Conservation (phyloP, 1,284 basidiomycete species). For the Rhodotorula sp. region DNA sequence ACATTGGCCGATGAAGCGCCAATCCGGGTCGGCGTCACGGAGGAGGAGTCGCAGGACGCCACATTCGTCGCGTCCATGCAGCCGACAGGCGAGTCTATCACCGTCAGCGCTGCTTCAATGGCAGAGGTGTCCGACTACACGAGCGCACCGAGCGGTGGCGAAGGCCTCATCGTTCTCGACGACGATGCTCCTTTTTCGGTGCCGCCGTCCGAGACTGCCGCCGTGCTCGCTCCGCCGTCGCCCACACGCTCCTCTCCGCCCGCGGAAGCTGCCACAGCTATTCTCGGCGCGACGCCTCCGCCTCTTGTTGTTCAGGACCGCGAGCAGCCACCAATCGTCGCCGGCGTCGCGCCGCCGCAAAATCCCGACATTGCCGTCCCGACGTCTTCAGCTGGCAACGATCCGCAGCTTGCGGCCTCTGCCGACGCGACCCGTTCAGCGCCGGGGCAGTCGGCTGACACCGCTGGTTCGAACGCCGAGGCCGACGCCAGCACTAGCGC, state of each 20-base stretch:
- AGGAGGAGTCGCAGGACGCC: slow-evolving; percentile 7
- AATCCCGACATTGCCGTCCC: not conserved
- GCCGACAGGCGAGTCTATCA: not conserved
- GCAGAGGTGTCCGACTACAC: slow-evolving; percentile 7
- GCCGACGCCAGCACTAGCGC: too few relatives aligned
- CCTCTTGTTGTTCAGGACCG: not conserved
- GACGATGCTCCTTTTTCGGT: slow-evolving; percentile 9
- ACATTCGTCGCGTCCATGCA: not conserved
- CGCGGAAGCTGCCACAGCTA: not conserved
- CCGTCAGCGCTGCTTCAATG: not conserved
- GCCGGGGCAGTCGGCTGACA: not conserved
- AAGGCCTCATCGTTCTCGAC: slow-evolving; percentile 14
- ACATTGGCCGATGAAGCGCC: not conserved
- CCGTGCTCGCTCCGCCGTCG: not conserved
- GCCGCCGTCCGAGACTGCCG: not conserved
- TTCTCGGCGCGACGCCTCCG: slow-evolving; percentile 17
- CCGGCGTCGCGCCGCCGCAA: slow-evolving; percentile 18
- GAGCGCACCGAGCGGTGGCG: too few relatives aligned
- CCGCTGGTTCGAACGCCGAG: too few relatives aligned
- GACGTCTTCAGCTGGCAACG: not conserved
- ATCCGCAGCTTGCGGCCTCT: not conserved
- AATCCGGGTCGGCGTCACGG: not conserved
- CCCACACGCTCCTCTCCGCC: not conserved
- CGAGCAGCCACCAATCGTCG: not conserved
- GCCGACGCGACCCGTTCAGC: not conserved